Conservation (phyloP, 306 rosid species). For the Cicer bijugum region DNA sequence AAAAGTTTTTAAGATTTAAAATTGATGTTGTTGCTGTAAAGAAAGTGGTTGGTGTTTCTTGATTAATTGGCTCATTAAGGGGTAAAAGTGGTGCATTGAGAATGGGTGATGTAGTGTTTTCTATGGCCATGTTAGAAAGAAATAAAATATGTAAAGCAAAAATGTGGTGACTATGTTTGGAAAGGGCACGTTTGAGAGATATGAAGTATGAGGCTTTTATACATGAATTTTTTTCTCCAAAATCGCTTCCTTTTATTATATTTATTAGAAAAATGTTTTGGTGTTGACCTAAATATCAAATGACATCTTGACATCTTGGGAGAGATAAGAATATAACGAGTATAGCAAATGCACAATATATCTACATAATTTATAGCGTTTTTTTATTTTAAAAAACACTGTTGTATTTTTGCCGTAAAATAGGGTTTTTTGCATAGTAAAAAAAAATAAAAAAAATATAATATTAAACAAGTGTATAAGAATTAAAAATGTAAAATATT, state of each 20-base stretch:
- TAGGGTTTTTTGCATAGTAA: no score
- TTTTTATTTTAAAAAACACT: no score
- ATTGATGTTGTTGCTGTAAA: slow-evolving; percentile 46
- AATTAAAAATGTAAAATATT: no score
- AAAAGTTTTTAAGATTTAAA: slow-evolving; percentile 52
- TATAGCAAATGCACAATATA: no score
- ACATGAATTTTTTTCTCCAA: neutral
- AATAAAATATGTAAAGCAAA: neutral
- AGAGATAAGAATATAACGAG: no score
- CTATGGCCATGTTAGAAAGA: slow-evolving; percentile 49
- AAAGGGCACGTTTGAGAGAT: neutral
- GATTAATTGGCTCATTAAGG: slow-evolving; percentile 35
- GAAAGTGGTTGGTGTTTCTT: slow-evolving; percentile 31
- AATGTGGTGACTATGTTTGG: neutral
- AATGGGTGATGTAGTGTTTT: neutral
- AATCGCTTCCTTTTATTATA: neutral
- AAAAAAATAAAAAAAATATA: no score
- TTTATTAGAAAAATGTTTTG: no score
- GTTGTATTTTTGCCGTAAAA: no score
- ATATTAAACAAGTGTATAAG: no score
- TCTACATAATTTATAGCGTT: no score
- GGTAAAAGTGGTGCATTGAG: slow-evolving; percentile 75
- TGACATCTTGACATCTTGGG: no score
- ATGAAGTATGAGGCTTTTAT: slow-evolving; percentile 18
- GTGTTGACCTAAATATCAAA: no score